A percentile compares a stretch with the other conserved stretches of the same genome.
Conservation (phyloP, 306 rosid species). For the Castanea crenata region DNA sequence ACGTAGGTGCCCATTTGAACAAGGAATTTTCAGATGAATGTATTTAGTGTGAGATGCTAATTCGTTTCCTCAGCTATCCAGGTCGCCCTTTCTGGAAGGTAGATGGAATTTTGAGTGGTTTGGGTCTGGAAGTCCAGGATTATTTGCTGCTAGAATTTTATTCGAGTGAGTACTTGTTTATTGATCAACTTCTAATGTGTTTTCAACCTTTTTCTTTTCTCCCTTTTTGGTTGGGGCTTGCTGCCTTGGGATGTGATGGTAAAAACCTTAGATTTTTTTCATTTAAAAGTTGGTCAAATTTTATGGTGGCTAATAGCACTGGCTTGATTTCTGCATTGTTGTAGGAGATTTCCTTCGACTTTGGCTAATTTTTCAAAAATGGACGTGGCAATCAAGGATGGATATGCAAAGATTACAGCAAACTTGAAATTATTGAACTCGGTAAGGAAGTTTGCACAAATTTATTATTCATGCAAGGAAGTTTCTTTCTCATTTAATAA, state of each 20-base stretch:
- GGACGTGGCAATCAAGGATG: constrained; percentile 79
- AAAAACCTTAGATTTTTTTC: constrained; percentile 5
- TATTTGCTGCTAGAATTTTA: constrained; percentile 64
- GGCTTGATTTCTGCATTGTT: constrained; percentile 14
- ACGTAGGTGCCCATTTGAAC: constrained; percentile 52
- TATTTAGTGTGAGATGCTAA: constrained; percentile 36
- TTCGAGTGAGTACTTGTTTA: constrained; percentile 63
- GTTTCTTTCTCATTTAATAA: constrained; percentile 3
- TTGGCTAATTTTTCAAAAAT: constrained; percentile 79
- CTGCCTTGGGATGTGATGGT: not conserved
- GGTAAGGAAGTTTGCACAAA: constrained; percentile 42
- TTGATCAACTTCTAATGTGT: constrained; percentile 4
- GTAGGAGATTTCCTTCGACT: constrained; percentile 83
- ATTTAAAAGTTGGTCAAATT: constrained; percentile 8
- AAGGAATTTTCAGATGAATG: not conserved
- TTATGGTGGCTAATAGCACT: constrained; percentile 11
- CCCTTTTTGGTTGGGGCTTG: not conserved
- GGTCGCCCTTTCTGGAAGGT: constrained; percentile 97
- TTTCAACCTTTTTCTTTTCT: not conserved
- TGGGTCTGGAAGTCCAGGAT: constrained; percentile 77
- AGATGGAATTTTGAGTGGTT: constrained; percentile 96
- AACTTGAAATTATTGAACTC: constrained; percentile 60
- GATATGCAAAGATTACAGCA: constrained; percentile 79
- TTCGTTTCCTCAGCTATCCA: constrained; percentile 44
- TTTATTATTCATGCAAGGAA: constrained; percentile 12